A percentile compares a stretch with the other conserved stretches of the same genome.
Conservation (phyloP, 2,329 filamentous ascomycete species). For the Aspergillus felis region DNA sequence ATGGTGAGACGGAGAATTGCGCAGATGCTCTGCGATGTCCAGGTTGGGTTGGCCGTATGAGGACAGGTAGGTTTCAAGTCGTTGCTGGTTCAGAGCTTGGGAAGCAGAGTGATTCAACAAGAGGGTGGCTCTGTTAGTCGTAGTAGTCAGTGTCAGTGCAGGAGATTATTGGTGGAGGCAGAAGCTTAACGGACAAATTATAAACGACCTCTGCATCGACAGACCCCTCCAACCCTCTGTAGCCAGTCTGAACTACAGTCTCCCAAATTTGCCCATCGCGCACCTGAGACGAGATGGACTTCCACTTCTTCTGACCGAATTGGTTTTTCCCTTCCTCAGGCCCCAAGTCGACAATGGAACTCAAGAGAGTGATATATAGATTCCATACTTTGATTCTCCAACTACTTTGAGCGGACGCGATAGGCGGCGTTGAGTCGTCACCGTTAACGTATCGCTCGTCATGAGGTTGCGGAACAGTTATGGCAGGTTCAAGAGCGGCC, state of each 20-base stretch:
- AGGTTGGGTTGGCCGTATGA: slow-evolving; percentile 69
- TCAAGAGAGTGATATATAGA: slow-evolving; percentile 88
- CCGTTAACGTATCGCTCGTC: slow-evolving; percentile 41
- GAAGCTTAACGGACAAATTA: slow-evolving; percentile 41
- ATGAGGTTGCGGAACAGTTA: slow-evolving; percentile 54
- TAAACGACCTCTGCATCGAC: slow-evolving; percentile 89
- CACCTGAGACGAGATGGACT: slow-evolving; percentile 74
- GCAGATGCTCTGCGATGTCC: slow-evolving; percentile 64
- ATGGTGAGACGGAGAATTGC: slow-evolving; percentile 32
- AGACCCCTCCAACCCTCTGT: slow-evolving; percentile 80
- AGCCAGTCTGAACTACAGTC: slow-evolving; percentile 80
- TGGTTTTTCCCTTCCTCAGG: slow-evolving; percentile 83
- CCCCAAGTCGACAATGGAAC: slow-evolving; percentile 84
- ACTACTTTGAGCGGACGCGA: slow-evolving; percentile 73
- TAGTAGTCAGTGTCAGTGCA: slow-evolving; percentile 3
- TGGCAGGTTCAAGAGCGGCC: slow-evolving; percentile 76
- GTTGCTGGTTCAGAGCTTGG: slow-evolving; percentile 79
- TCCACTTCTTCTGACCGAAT: slow-evolving; percentile 84
- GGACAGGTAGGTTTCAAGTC: slow-evolving; percentile 84
- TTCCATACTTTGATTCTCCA: slow-evolving; percentile 96
- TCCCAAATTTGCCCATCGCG: slow-evolving; percentile 93
- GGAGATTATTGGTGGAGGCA: slow-evolving; percentile 5
- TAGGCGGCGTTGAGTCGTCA: slow-evolving; percentile 56
- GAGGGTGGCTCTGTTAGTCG: slow-evolving; percentile 67
- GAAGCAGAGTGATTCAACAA: slow-evolving; percentile 83